Base-by-base conservation (phyloP, 495 filamentous ascomycete species). In the Friedmanniomyces simplex region DNA sequence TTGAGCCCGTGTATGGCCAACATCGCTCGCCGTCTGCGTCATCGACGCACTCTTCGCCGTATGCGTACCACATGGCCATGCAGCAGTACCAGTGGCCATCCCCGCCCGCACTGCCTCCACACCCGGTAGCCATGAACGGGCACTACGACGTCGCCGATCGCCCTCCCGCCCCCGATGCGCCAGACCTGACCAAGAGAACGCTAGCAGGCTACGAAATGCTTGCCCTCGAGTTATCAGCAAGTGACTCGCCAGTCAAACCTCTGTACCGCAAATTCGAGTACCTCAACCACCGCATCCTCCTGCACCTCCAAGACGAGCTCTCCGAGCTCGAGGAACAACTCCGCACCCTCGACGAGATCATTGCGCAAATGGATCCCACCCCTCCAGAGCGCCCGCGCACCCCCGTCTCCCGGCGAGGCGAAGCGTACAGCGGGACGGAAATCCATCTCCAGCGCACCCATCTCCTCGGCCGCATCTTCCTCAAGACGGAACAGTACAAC, bases 211-310 rank as follows among this genome's bases (percentile, higher is more conserved):
- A 89, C 68, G 81, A 85, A 41, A 71, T 84, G 6, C 69, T 89
- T 36, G 82, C 85, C 24, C 77, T 79, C 2, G 80, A 77, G 34
- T 72, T 89, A 46, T 78, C 79, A 26, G 69, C 74, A 6, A 26
- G 30, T 34, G 39, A 26, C 13, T 61, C 48, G 2, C 20, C 47
- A 4, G 41, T 63, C 16, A 51, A 42, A 12, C 88, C 88, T 7
- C 79, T 96, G 16, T 95, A 94, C 69, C 83, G 90, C 36, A 85
- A 85, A 57, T 96, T 96, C 64, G 86, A 87, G 65, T 76, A 79
- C 10, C 71, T 95, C 4, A 95, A 95, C 64, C 88, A 95, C 66
- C 84, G 91, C 18, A 74, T 95, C 13, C 76, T 96, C 2, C 75
- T 96, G 1, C 82, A 93, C 64, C 79, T 96, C 0, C 91, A 69